Conservation (phyloP, 352 stramenopile genomes). For the Phytophthora lateralis region DNA sequence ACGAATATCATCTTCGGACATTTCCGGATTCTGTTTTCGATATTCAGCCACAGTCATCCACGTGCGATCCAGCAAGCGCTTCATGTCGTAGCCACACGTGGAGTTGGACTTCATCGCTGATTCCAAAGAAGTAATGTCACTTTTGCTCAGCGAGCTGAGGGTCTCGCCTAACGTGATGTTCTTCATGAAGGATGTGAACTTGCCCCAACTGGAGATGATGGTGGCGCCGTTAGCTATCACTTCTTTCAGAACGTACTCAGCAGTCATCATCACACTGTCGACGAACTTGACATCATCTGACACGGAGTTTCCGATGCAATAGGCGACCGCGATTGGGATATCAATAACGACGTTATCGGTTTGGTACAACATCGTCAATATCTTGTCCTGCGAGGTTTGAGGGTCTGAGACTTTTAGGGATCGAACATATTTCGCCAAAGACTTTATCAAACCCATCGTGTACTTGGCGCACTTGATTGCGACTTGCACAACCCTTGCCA, state of each 20-base stretch:
- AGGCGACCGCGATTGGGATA: conserved; percentile 38
- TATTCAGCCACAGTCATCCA: conserved; percentile 18
- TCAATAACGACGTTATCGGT: conserved; percentile 39
- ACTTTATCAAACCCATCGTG: conserved; percentile 26
- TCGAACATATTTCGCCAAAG: conserved; percentile 26
- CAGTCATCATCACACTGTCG: conserved; percentile 33
- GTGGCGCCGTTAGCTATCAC: conserved; percentile 34
- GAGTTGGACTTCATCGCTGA: conserved; percentile 17
- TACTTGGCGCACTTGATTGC: conserved; percentile 33
- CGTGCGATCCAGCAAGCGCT: conserved; percentile 16
- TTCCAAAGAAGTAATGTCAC: conserved; percentile 15
- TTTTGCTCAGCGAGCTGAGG: conserved; percentile 12
- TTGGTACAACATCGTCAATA: conserved; percentile 40
- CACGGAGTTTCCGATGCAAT: conserved; percentile 29
- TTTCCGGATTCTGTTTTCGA: conserved; percentile 13
- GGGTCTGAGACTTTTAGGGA: conserved; percentile 23
- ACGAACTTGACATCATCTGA: conserved; percentile 27
- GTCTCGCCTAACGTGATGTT: conserved; percentile 24
- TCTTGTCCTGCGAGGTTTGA: conserved; percentile 34
- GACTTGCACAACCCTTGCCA: conserved; percentile 12
- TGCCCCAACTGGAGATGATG: conserved; percentile 25
- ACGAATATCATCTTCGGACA: conserved; percentile 20
- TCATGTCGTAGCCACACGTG: conserved; percentile 21
- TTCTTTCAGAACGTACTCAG: conserved; percentile 32
- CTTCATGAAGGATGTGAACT: conserved; percentile 22